A percentile compares a stretch with the other conserved stretches of the same genome.
These are phyloP conservation scores for Fusarium xyrophilum DNA, from an alignment of 2,329 filamentous ascomycete genomes.

Conservation along the genomic window DNA sequence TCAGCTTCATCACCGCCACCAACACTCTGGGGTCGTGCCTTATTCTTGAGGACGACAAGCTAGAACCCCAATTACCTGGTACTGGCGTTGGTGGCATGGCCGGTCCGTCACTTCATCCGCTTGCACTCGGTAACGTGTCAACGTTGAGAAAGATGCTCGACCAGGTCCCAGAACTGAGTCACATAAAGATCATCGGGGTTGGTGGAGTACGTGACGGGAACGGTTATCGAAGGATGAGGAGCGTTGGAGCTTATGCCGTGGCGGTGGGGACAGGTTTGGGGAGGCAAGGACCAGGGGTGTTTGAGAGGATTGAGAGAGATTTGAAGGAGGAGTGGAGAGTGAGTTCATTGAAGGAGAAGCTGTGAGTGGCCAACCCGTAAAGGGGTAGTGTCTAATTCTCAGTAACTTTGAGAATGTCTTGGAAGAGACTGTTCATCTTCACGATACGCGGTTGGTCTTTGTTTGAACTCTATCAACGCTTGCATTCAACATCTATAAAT, in stretches of 20 bases:
- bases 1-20: conserved; percentile 75
- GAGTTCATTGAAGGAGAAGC: background rate
- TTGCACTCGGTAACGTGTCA: conserved; percentile 78
- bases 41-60: conserved; percentile 52
- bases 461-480: conserved; percentile 19
- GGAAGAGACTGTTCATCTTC: background rate
- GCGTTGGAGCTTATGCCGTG: conserved; percentile 70
- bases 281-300: conserved; percentile 66
- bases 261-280: conserved; percentile 75
- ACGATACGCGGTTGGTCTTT: fast-evolving
- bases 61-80: conserved; percentile 56
- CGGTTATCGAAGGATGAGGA: conserved; percentile 70
- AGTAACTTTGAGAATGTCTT: background rate
- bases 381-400: too few species aligned
- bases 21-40: conserved; percentile 76
- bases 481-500: conserved; percentile 18
- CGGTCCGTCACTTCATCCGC: conserved; percentile 73
- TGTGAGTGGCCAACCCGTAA: background rate
- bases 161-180: conserved; percentile 52
- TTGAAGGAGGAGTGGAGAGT: conserved; percentile 29
- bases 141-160: conserved; percentile 69
- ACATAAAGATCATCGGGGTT: conserved; percentile 72
- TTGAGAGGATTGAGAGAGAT: conserved; percentile 60
- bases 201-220: conserved; percentile 72
- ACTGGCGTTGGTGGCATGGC: conserved; percentile 74